Conservation (phyloP, 805 yeast species). For the Yamadazyma sp. region DNA sequence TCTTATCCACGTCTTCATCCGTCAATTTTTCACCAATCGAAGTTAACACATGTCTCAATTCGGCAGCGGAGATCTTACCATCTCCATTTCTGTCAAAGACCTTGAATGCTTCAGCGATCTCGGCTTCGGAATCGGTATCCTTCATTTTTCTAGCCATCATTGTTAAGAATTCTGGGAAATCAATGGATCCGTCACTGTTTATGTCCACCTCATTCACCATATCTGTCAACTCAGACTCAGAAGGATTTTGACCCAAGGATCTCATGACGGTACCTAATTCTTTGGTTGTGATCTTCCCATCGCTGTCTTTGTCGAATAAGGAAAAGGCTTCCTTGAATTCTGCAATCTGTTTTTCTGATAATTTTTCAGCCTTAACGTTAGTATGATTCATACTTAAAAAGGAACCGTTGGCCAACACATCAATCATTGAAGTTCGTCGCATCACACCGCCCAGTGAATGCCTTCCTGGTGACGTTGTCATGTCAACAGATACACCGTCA, state of each 20-base stretch:
- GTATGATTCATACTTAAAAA: slow-evolving; percentile 1
- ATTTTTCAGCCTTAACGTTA: slow-evolving; percentile 66
- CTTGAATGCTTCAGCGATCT: slow-evolving; percentile 95
- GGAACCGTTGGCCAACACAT: too few relatives aligned
- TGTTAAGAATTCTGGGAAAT: slow-evolving; percentile 49
- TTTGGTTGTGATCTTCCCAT: slow-evolving; percentile 93
- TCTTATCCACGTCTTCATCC: slow-evolving; percentile 95
- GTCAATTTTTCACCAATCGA: slow-evolving; percentile 96
- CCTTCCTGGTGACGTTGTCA: too few relatives aligned
- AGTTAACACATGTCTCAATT: slow-evolving; percentile 93
- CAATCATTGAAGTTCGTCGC: background rate
- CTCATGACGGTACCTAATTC: slow-evolving; percentile 99
- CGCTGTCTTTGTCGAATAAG: slow-evolving; percentile 93
- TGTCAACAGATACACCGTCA: too few relatives aligned
- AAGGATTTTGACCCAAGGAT: slow-evolving; percentile 96
- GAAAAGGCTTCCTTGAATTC: slow-evolving; percentile 98
- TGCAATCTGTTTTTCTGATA: slow-evolving; percentile 93
- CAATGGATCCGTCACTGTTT: slow-evolving; percentile 80
- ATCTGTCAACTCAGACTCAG: slow-evolving; percentile 93
- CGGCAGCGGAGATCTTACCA: slow-evolving; percentile 95
- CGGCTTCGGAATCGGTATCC: slow-evolving; percentile 96
- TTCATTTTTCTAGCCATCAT: slow-evolving; percentile 69
- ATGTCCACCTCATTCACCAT: slow-evolving; percentile 96
- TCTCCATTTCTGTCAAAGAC: slow-evolving; percentile 96
- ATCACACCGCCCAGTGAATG: background rate